phyloP scores from a whole-genome alignment of 768 basidiomycete species.

The Amanita inopinata region DNA sequence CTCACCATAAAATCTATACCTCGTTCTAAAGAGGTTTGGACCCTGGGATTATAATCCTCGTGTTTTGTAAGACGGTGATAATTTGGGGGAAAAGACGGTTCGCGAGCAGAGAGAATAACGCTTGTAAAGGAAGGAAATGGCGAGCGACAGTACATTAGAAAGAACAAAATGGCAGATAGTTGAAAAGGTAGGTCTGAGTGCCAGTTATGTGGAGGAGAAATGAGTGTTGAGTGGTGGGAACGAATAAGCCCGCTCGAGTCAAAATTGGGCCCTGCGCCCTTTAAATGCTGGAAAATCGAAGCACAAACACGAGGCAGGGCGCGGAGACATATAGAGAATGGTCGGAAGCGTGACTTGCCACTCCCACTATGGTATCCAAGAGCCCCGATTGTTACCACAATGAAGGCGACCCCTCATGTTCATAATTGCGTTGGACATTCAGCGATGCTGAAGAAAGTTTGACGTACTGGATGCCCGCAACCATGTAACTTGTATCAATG shows the following conservation, averaged over 20 bases:
- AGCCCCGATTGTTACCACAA: not conserved
- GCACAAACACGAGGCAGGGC: slow-evolving; percentile 4
- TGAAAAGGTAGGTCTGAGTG: not conserved
- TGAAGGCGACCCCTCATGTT: not conserved
- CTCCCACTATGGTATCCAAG: not conserved
- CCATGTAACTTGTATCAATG: no score
- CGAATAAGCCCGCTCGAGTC: slow-evolving; percentile 4
- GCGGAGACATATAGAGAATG: slow-evolving; percentile 4
- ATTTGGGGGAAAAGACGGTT: not conserved
- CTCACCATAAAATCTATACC: slow-evolving; percentile 4
- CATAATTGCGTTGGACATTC: not conserved
- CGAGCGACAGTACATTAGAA: slow-evolving; percentile 1
- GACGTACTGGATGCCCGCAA: no score
- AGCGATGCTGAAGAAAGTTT: no score
- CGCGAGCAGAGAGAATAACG: slow-evolving; percentile 3
- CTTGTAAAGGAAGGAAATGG: slow-evolving; percentile 7
- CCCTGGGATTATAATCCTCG: not conserved
- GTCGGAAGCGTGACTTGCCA: not conserved
- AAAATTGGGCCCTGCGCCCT: slow-evolving; percentile 1
- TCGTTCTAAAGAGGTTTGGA: not conserved
- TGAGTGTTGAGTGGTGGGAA: slow-evolving; percentile 7
- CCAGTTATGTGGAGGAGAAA: not conserved
- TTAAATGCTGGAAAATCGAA: slow-evolving; percentile 8
- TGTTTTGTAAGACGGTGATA: not conserved
- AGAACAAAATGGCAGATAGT: not conserved